Conservation (phyloP, 2,329 filamentous ascomycete genomes). For the Clonostachys sp. region DNA sequence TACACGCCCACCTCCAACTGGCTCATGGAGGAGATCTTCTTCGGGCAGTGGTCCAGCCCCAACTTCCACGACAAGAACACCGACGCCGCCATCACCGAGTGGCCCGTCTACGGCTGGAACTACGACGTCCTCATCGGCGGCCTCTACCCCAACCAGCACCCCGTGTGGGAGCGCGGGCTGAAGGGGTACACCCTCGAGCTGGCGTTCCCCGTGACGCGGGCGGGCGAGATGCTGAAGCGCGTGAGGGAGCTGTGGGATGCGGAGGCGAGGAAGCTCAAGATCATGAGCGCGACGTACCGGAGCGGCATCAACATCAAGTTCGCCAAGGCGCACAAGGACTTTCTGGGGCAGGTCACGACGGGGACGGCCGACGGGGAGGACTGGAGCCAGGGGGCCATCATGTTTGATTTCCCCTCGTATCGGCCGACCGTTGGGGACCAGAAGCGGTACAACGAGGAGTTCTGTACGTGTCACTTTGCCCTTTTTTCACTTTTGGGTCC, state of each 20-base stretch:
- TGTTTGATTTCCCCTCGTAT: conserved; percentile 49
- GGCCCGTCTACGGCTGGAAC: conserved; percentile 49
- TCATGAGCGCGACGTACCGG: conserved; percentile 45
- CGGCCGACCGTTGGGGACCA: conserved; percentile 37
- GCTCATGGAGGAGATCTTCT: conserved; percentile 44
- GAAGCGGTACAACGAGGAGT: conserved; percentile 42
- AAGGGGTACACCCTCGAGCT: conserved; percentile 44
- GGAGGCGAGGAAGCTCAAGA: conserved; percentile 31
- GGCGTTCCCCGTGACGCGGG: conserved; percentile 43
- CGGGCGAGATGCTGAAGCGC: conserved; percentile 42
- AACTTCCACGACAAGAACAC: conserved; percentile 48
- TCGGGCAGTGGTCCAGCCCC: conserved; percentile 40
- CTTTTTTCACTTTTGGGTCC: too few species aligned
- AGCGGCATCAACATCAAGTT: conserved; percentile 50
- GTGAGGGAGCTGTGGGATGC: conserved; percentile 43
- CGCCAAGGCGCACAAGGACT: conserved; percentile 40
- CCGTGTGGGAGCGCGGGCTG: conserved; percentile 44
- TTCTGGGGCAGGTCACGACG: conserved; percentile 43
- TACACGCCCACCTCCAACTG: conserved; percentile 39
- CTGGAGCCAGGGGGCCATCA: conserved; percentile 41
- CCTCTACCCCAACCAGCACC: conserved; percentile 39
- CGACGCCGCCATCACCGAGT: conserved; percentile 30
- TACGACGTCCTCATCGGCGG: conserved; percentile 49
- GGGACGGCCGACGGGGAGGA: conserved; percentile 41
- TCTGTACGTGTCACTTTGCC: conserved; percentile 28